Evolutionary conservation across 129 eudicot genomes (phyloP).

Genomic region (Centrapalus pauciflorus): DNA sequence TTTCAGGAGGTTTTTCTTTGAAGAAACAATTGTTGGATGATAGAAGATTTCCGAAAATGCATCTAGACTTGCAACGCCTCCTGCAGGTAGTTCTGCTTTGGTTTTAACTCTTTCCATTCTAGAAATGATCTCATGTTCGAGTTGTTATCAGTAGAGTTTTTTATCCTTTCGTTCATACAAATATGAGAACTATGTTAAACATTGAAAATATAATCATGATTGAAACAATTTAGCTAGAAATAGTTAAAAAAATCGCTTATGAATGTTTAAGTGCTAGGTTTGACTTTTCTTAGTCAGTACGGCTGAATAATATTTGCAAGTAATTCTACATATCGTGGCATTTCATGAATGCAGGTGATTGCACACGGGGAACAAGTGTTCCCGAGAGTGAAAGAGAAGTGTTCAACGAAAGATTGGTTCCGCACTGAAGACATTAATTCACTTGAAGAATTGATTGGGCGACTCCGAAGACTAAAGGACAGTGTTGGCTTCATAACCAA

Average conservation of each 20-base stretch:
- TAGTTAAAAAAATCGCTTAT: neutral
- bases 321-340: neutral
- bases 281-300: neutral
- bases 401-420: slow-evolving; percentile 76
- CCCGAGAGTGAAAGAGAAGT: slow-evolving; percentile 76
- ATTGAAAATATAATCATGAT: neutral
- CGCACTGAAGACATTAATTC: slow-evolving; percentile 46
- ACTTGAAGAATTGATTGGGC: slow-evolving; percentile 66
- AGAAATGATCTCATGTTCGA: slow-evolving; percentile 5
- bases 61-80: slow-evolving; percentile 74
- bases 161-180: neutral
- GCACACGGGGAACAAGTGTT: slow-evolving; percentile 90
- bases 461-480: slow-evolving; percentile 71
- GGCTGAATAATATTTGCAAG: neutral
- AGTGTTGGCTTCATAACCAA: slow-evolving; percentile 74
- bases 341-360: slow-evolving; percentile 43
- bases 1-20: slow-evolving; percentile 68
- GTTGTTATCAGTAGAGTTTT: neutral
- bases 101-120: neutral
- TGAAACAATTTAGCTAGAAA: neutral
- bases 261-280: neutral
- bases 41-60: slow-evolving; percentile 80
- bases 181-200: neutral
- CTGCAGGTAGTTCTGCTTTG: slow-evolving; percentile 51
- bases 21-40: slow-evolving; percentile 78